Evolutionary conservation across 805 yeast genomes (phyloP).

Genomic region (Candida vartiovaarae): DNA sequence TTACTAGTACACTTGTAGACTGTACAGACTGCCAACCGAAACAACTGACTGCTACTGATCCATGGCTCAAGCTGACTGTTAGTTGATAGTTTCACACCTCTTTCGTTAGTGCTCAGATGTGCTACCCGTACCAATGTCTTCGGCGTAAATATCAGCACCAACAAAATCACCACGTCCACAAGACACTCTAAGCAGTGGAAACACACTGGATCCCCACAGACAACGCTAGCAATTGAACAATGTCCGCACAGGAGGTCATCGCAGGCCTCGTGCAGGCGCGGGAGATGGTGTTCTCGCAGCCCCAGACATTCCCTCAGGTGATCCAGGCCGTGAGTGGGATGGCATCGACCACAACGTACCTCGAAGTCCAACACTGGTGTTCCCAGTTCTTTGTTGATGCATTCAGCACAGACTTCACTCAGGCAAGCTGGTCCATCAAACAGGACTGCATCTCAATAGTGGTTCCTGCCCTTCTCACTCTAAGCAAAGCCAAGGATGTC

Average conservation of each 20-base stretch:
- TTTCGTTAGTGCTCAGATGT: neutral
- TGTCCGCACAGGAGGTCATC: slow-evolving; percentile 8
- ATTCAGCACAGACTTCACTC: slow-evolving; percentile 11
- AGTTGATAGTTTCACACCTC: neutral
- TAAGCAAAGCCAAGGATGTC: slow-evolving; percentile 21
- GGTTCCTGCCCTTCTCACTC: slow-evolving; percentile 10
- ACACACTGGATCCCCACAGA: neutral
- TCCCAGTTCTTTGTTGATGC: slow-evolving; percentile 18
- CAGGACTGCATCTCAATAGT: slow-evolving; percentile 9
- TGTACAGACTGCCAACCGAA: too few species aligned
- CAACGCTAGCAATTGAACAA: neutral
- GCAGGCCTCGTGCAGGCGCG: slow-evolving; percentile 15
- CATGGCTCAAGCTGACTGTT: too few species aligned
- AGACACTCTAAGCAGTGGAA: neutral
- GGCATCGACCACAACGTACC: slow-evolving; percentile 5
- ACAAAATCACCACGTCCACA: neutral
- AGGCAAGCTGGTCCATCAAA: slow-evolving; percentile 9
- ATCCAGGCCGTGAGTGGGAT: slow-evolving; percentile 12
- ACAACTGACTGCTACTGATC: too few species aligned
- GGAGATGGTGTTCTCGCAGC: slow-evolving; percentile 6
- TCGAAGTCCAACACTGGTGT: slow-evolving; percentile 22
- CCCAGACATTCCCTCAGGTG: slow-evolving; percentile 12
- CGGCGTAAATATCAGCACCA: neutral
- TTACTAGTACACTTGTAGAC: too few species aligned
- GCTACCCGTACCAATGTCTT: neutral